Evolutionary conservation across 306 rosid genomes (phyloP), one percentile per base, ranked within the genome.

Genomic region (Leucaena leucocephala): DNA sequence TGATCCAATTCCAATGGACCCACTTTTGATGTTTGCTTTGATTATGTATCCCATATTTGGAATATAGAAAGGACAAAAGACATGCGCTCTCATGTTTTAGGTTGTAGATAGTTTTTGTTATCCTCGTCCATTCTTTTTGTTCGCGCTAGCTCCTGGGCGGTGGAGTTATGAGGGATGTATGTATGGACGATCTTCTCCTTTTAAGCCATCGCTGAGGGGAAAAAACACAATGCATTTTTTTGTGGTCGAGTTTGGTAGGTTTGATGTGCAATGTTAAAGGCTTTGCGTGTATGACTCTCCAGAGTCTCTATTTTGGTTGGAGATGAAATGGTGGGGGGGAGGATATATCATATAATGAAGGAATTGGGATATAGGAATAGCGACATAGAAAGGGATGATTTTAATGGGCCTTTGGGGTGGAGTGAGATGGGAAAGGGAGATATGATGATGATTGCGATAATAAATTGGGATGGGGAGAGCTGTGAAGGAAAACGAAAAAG

Each of bases 1-100:
- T 89, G 75, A 78, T 43, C 39, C 22, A 4, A 74, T 19, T 11
- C 19, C 12, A 58, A 14, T 54, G 57, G 52, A 2, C 79, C 72
- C 71, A 39, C 71, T 39, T 65, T 36, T 67, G 44, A 63, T 36
- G 70, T 65, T 61, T 16, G 70, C 33, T 35, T 36, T 38, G 13
- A 38, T 65, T 38, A 7, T 16, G 17, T 17, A 38, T 65, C 46
- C 38, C 46, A 65, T 16, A 10, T 40, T 67, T 19, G 62, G 11
- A 55, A 17, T 13, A 67, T 67, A 67, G 9, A 40, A 40, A 19
- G 27, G 52, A 40, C 2, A 40, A n/a, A 10, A 8, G 46, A 67
- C 14, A n/a, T 9, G 35, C 36, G 3, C 35, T 4, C 16, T 9
- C 36, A 17, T 4, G 35, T 40, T 40, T 40, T 9, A 22, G 35